Evolutionary conservation across 495 filamentous ascomycete species (phyloP), one percentile per base, ranked within the genome.

Genomic region (Penicillium canescens): DNA sequence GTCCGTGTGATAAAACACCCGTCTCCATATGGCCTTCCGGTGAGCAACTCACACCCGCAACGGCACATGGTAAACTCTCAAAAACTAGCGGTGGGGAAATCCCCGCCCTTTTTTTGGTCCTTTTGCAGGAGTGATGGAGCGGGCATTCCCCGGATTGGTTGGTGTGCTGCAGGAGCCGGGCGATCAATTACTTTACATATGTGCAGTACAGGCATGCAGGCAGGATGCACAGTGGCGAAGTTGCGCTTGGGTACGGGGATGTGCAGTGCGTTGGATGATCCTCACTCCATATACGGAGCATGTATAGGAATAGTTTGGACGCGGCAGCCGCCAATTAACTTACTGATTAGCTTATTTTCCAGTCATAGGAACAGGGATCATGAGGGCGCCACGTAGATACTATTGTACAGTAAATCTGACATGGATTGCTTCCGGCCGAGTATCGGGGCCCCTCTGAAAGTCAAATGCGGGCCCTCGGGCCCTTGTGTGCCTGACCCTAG

Each of bases 401-500:
- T n/a, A 23, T 0, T 4, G 28, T 31, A 24, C 1, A 10, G 12
- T 26, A 42, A 1, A 31, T 31, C 26, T 31, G 26, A 31, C 28
- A 42, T 26, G 40, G 21, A n/a, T 11, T 37, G 14, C 13, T 33
- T 45, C 26, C 31, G 26, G 35, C 44, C 56, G 52, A 42, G 18
- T n/a, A 44, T 52, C 55, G 55, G 56, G 18, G 2, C 8, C 28
- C 28, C 28, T 31, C 28, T 31, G 6, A 13, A 31, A 24, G 43
- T 46, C 56, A 54, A 59, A 55, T 48, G 47, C 55, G 43, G 38
- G 40, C 18, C 18, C 18, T 18, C 6, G 10, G 24, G 36, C 34
- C 51, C 56, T 62, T 52, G 60, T 52, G 40, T 52, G 54, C 37
- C 34, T 54, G 35, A 48, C 44, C 35, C 42, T 16, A 34, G 41